phyloP scores from a whole-genome alignment of 75 land plant species.

The Selaginella moellendorffii region DNA sequence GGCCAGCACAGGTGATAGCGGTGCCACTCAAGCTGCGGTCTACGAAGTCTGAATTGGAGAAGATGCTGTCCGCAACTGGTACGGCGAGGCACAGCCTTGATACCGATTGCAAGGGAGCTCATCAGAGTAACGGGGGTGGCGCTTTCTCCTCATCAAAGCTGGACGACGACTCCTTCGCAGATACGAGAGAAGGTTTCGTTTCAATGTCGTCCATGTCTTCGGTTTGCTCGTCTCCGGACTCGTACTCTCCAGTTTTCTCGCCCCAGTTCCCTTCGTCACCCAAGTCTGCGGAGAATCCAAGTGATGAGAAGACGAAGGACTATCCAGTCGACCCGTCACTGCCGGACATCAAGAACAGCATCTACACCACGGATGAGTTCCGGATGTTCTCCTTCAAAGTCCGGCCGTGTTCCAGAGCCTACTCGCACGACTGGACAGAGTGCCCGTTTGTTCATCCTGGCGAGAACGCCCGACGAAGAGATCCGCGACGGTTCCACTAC shows the following conservation, averaged over 20 bases:
- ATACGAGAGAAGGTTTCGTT: not conserved
- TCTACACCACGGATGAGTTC: slow-evolving; percentile 66
- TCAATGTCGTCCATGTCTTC: slow-evolving; percentile 13
- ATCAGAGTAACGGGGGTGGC: not conserved
- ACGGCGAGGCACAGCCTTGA: too few species aligned
- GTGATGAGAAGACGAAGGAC: slow-evolving; percentile 30
- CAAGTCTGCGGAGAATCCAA: too few species aligned
- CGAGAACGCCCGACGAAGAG: slow-evolving; percentile 63
- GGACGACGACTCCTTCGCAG: too few species aligned
- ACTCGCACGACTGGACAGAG: slow-evolving; percentile 3
- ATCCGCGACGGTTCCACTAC: slow-evolving; percentile 55
- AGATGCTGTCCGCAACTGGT: slow-evolving; percentile 18
- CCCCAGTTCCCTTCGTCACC: slow-evolving; percentile 13
- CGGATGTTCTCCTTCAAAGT: slow-evolving; percentile 73
- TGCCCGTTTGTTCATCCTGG: slow-evolving; percentile 26
- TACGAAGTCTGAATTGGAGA: slow-evolving; percentile 22
- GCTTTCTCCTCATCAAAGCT: too few species aligned
- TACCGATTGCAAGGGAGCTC: not conserved
- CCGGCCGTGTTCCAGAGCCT: slow-evolving; percentile 35
- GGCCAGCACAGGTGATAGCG: slow-evolving; percentile 39
- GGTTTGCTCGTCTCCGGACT: slow-evolving; percentile 29
- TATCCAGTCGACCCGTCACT: slow-evolving; percentile 47
- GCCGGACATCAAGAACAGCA: slow-evolving; percentile 61
- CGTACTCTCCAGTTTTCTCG: slow-evolving; percentile 11
- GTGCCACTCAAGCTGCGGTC: slow-evolving; percentile 19